Evolutionary conservation across 2,329 filamentous ascomycete species (phyloP).

Genomic region (Phymatotrichopsis omnivora): DNA sequence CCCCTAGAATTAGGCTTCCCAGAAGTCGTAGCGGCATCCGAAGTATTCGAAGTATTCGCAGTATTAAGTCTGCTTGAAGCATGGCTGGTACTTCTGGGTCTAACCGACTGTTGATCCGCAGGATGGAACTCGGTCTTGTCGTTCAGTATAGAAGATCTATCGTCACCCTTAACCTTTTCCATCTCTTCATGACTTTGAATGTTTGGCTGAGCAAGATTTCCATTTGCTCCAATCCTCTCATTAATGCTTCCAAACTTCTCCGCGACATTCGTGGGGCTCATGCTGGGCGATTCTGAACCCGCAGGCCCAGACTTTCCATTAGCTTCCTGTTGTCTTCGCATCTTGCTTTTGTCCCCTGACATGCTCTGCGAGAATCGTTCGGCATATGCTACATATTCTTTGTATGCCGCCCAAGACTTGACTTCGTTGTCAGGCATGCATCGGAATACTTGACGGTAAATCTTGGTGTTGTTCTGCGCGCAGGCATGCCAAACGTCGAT

Average conservation of each 20-base stretch:
- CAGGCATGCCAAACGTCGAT: constrained; percentile 79
- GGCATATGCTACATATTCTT: constrained; percentile 67
- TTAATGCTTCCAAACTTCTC: constrained; percentile 21
- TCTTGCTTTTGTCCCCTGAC: constrained; percentile 45
- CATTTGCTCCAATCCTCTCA: constrained; percentile 8
- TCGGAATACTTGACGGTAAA: constrained; percentile 87
- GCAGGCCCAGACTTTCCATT: constrained; percentile 43
- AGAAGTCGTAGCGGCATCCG: constrained; percentile 12
- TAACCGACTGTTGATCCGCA: constrained; percentile 1
- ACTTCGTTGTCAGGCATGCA: constrained; percentile 97
- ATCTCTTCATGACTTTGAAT: constrained; percentile 14
- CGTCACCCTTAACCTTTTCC: constrained; percentile 8
- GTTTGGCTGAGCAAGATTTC: constrained; percentile 11
- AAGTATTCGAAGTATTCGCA: constrained; percentile 14
- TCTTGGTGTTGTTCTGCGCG: constrained; percentile 88
- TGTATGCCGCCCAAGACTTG: constrained; percentile 85
- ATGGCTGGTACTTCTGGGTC: constrained; percentile 21
- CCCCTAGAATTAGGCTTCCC: constrained; percentile 5
- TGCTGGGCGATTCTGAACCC: constrained; percentile 34
- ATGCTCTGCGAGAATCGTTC: constrained; percentile 64
- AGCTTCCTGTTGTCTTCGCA: constrained; percentile 41
- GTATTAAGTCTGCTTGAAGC: constrained; percentile 23
- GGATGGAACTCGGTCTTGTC: constrained; percentile 24
- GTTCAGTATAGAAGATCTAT: constrained; percentile 4
- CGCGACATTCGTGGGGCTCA: constrained; percentile 18